These are phyloP conservation scores for Oryza meridionalis DNA, from an alignment of 176 grass and related monocot genomes.

Conservation along the genomic window DNA sequence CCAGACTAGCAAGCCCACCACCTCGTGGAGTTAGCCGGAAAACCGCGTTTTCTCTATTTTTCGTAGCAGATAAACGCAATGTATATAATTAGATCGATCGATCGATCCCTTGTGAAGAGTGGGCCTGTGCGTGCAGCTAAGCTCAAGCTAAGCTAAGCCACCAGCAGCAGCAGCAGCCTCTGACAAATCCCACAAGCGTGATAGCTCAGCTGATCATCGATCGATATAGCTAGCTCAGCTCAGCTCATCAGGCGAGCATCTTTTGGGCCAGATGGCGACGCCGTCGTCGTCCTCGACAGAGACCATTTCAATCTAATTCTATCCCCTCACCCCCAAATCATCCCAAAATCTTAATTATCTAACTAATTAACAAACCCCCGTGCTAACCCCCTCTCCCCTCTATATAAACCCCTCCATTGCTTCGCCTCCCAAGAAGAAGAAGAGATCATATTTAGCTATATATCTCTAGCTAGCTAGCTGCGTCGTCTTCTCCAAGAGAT, in stretches of 20 bases:
- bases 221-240: neutral
- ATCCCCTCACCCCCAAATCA: neutral
- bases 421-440: neutral
- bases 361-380: neutral
- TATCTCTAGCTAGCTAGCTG: neutral
- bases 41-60: too few relatives aligned
- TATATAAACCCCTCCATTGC: neutral
- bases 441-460: too few relatives aligned
- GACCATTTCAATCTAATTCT: neutral
- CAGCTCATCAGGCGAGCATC: slow-evolving; percentile 11
- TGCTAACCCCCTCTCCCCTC: neutral
- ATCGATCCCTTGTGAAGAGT: neutral
- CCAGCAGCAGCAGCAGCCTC: neutral
- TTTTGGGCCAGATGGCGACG: slow-evolving; percentile 13
- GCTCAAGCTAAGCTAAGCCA: neutral
- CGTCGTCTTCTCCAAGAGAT: neutral
- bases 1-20: too few relatives aligned
- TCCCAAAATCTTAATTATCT: neutral
- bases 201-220: neutral
- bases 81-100: too few relatives aligned
- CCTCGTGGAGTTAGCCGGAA: too few relatives aligned
- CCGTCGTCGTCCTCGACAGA: neutral
- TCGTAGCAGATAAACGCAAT: too few relatives aligned
- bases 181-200: slow-evolving; percentile 22
- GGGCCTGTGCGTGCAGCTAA: neutral